Conservation (phyloP, 2,329 filamentous ascomycete genomes). For the Blastomyces parvus region DNA sequence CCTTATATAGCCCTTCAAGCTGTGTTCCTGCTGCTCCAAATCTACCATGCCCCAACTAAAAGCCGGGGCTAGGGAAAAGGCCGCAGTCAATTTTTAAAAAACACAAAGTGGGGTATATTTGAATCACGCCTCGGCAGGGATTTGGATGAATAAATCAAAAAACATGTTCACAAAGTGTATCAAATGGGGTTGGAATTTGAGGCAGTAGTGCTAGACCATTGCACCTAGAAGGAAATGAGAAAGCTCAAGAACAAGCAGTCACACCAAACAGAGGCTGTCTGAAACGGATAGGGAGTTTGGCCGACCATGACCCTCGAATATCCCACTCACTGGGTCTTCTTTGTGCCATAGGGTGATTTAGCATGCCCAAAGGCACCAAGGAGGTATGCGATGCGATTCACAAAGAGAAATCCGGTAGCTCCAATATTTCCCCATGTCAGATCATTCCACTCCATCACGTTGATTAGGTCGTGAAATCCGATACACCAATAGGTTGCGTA, state of each 20-base stretch:
- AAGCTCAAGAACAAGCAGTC: neutral
- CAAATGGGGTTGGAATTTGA: neutral
- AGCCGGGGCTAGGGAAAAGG: neutral
- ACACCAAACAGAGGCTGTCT: neutral
- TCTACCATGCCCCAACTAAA: neutral
- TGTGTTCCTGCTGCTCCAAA: neutral
- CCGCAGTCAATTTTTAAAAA: neutral
- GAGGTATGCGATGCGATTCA: constrained; percentile 50
- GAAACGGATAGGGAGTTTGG: neutral
- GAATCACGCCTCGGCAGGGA: neutral
- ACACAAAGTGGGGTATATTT: neutral
- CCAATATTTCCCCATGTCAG: constrained; percentile 67
- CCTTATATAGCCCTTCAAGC: neutral
- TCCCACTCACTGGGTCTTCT: constrained; percentile 15
- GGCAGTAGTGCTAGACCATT: neutral
- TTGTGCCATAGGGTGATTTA: constrained; percentile 17
- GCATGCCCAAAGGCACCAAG: constrained; percentile 49
- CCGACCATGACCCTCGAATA: neutral
- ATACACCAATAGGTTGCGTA: constrained; percentile 51
- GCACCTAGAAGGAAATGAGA: neutral
- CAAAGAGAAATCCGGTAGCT: constrained; percentile 51
- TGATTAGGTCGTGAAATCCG: constrained; percentile 45
- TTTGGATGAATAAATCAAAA: neutral
- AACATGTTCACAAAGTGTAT: neutral
- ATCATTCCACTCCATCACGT: constrained; percentile 54